Evolutionary conservation across 73 alveolate species (phyloP).

Genomic region (Loxodes magnus): DNA sequence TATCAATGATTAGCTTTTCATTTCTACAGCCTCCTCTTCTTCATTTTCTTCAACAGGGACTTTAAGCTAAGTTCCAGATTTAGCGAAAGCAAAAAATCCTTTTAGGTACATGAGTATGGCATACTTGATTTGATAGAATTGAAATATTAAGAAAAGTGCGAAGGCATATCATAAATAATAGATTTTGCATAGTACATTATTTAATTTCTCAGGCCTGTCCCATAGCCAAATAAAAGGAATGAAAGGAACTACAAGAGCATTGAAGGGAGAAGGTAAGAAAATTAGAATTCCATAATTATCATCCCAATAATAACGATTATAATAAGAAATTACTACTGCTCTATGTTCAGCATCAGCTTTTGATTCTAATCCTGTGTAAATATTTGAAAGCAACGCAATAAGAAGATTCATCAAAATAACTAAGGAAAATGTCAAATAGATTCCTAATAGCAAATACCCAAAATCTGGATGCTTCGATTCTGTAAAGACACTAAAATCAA

Average conservation of each 20-base stretch:
- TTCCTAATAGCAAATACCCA: conserved; percentile 28
- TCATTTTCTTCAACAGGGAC: too few species aligned
- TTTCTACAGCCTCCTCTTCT: too few species aligned
- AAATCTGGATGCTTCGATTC: conserved; percentile 29
- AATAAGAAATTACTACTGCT: conserved; percentile 32
- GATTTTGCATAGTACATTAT: neutral
- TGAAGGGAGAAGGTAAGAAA: conserved; percentile 47
- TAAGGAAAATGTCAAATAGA: conserved; percentile 44
- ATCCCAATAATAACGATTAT: conserved; percentile 54
- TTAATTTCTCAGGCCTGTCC: neutral
- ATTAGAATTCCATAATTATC: conserved; percentile 43
- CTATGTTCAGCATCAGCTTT: conserved; percentile 48
- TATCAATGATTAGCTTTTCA: too few species aligned
- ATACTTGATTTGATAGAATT: too few species aligned
- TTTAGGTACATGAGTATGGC: too few species aligned
- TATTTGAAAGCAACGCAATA: conserved; percentile 41
- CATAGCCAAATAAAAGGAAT: neutral
- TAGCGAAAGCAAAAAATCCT: too few species aligned
- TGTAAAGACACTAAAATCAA: conserved; percentile 34
- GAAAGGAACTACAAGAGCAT: conserved; percentile 2
- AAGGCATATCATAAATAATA: neutral
- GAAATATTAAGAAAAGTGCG: conserved; percentile 30
- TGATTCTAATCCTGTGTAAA: conserved; percentile 33
- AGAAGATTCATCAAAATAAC: conserved; percentile 48
- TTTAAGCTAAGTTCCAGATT: too few species aligned